Evolutionary conservation across 768 basidiomycete genomes (phyloP), one percentile per base, ranked within the genome.

Genomic region (Russula compacta): DNA sequence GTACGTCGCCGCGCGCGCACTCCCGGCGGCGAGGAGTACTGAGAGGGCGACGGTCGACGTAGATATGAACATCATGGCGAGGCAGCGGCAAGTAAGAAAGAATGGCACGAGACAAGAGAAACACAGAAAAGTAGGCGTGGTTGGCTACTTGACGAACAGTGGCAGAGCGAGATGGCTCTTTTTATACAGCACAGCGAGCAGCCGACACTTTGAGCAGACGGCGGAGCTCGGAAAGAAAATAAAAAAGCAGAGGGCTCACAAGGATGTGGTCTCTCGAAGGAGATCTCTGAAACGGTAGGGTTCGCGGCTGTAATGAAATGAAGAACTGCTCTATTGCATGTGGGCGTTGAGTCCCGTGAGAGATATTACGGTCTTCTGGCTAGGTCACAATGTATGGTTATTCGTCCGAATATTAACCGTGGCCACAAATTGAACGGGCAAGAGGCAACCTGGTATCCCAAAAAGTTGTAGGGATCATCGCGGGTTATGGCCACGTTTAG

Each of bases 1-100:
- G 69, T 87, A 86, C 0, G 74, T 75, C 9, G 76, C 80, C 35
- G 76, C 78, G 10, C 74, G 67, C n/a, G 66, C 75, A 40, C 68
- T 78, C 78, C 65, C 76, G 73, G 58, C 76, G 73, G 58, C 10
- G 11, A 66, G 50, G 11, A 66, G 38, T 15, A 47, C 15, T 21
- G n/a, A 38, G 24, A 63, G 46, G 17, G 46, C 6, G 4, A 63
- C 38, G 10, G 10, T 24, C 29, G 50, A 47, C 7, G 53, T 19
- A 14, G 44, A 14, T 19, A 42, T 33, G 38, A 42, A 42, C 59
- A 19, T 55, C 53, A 56, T 61, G 39, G 35, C 0, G 19, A 43
- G 1, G 19, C 17, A 32, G n/a, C 7, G 4, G 29, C 40, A 14
- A 47, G 24, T 19, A 24, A 14, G 40, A 24, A 42, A 44, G n/a